A percentile compares a stretch with the other conserved stretches of the same genome.
phyloP scores from a whole-genome alignment of 176 grass and related monocot genomes.

The Guadua angustifolia region DNA sequence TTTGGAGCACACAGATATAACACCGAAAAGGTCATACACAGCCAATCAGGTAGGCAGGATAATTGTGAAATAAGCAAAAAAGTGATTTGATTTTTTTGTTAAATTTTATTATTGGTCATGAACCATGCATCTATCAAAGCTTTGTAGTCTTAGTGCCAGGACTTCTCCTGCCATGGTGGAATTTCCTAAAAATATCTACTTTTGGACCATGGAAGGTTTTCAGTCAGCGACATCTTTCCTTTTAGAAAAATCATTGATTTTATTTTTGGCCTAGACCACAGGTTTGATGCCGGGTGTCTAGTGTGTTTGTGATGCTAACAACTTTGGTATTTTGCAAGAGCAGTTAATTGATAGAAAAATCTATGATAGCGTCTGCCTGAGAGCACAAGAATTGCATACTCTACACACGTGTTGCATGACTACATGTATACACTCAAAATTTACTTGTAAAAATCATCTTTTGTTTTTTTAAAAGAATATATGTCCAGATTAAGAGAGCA shows the following conservation, averaged over 20 bases:
- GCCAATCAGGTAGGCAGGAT: conserved; percentile 61
- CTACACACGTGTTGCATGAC: neutral
- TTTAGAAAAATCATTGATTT: neutral
- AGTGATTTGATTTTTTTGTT: neutral
- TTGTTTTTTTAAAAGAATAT: neutral
- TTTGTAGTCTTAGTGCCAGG: neutral
- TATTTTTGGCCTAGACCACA: neutral
- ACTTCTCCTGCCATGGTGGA: neutral
- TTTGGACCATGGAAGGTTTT: neutral
- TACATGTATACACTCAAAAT: neutral
- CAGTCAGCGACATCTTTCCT: conserved; percentile 3
- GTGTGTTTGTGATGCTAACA: neutral
- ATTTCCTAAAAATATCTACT: conserved; percentile 19
- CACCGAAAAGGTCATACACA: conserved; percentile 68
- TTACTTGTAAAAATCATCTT: conserved; percentile 5
- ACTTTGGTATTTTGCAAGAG: neutral
- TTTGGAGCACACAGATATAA: conserved; percentile 71
- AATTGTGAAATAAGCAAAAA: conserved; percentile 11
- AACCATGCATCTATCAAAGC: neutral
- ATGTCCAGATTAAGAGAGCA: neutral
- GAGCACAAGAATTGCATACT: neutral
- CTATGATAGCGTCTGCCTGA: neutral
- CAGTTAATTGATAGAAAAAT: conserved; percentile 20
- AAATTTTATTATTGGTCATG: neutral
- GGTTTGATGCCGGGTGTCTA: neutral